Evolutionary conservation across 129 eudicot genomes (phyloP).

Genomic region (Sambucus nigra): DNA sequence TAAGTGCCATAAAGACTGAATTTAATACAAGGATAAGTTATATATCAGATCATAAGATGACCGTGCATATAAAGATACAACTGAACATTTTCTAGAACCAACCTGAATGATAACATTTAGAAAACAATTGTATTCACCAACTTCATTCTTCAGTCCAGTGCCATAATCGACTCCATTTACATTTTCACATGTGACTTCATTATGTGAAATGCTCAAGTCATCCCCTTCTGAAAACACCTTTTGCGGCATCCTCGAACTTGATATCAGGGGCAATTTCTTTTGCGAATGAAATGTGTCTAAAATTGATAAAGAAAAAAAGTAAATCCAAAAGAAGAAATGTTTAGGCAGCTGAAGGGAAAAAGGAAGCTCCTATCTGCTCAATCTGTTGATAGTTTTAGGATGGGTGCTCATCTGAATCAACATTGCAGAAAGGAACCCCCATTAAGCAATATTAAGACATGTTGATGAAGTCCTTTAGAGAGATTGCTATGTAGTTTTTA

Average conservation of each 20-base stretch:
- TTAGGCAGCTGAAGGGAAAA: too few relatives aligned
- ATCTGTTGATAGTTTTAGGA: too few relatives aligned
- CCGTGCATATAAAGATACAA: background rate
- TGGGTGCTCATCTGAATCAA: too few relatives aligned
- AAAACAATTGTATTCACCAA: slow-evolving; percentile 98
- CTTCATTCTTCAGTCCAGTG: slow-evolving; percentile 77
- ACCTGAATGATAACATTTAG: slow-evolving; percentile 97
- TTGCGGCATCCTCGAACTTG: slow-evolving; percentile 20
- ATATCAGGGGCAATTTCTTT: slow-evolving; percentile 19
- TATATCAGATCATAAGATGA: background rate
- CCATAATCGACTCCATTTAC: slow-evolving; percentile 51
- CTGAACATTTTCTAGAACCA: slow-evolving; percentile 2
- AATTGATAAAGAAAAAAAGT: too few relatives aligned
- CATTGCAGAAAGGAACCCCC: too few relatives aligned
- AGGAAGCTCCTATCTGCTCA: too few relatives aligned
- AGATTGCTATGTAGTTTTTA: too few relatives aligned
- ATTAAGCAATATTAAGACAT: too few relatives aligned
- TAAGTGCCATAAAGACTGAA: slow-evolving; percentile 89
- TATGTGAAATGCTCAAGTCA: slow-evolving; percentile 20
- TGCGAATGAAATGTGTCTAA: slow-evolving; percentile 57
- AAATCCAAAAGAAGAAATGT: slow-evolving; percentile 2
- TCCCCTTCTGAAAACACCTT: slow-evolving; percentile 26
- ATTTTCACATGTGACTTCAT: slow-evolving; percentile 20
- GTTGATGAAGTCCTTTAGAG: too few relatives aligned
- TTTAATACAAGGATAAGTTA: background rate